Conservation (phyloP, 805 yeast genomes). For the Cyberlindnera maritima region DNA sequence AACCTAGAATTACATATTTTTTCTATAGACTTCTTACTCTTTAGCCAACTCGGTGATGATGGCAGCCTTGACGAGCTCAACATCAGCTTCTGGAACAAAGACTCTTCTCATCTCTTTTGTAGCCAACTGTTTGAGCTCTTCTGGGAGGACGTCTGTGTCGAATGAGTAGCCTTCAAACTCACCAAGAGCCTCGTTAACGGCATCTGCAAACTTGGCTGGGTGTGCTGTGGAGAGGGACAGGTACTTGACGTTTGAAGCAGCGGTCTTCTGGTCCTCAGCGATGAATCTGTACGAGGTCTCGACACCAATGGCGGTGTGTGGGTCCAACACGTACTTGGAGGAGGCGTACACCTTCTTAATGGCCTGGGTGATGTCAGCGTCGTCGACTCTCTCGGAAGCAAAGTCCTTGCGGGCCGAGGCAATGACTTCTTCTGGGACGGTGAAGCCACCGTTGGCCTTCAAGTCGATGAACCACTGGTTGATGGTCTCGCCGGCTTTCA, state of each 20-base stretch:
- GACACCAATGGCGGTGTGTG: constrained; percentile 96
- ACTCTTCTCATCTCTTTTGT: constrained; percentile 71
- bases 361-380: constrained; percentile 74
- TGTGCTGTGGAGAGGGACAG: constrained; percentile 95
- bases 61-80: constrained; percentile 69
- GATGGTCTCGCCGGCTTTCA: constrained; percentile 71
- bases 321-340: constrained; percentile 81
- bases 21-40: constrained; percentile 34
- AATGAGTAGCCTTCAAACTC: constrained; percentile 74
- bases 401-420: constrained; percentile 66
- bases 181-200: constrained; percentile 77
- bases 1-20: background rate
- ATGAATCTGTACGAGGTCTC: constrained; percentile 68
- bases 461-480: constrained; percentile 76
- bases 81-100: constrained; percentile 66
- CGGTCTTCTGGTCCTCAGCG: constrained; percentile 41
- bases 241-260: constrained; percentile 40
- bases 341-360: constrained; percentile 68
- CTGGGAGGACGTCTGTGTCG: constrained; percentile 86
- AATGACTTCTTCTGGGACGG: constrained; percentile 63
- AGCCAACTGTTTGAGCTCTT: constrained; percentile 72
- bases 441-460: constrained; percentile 72
- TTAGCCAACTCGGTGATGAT: constrained; percentile 65
- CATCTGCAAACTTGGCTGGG: constrained; percentile 97
- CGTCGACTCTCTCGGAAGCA: constrained; percentile 76